Base-by-base conservation (phyloP, 2,329 filamentous ascomycete species). In the Orbilia javanica region DNA sequence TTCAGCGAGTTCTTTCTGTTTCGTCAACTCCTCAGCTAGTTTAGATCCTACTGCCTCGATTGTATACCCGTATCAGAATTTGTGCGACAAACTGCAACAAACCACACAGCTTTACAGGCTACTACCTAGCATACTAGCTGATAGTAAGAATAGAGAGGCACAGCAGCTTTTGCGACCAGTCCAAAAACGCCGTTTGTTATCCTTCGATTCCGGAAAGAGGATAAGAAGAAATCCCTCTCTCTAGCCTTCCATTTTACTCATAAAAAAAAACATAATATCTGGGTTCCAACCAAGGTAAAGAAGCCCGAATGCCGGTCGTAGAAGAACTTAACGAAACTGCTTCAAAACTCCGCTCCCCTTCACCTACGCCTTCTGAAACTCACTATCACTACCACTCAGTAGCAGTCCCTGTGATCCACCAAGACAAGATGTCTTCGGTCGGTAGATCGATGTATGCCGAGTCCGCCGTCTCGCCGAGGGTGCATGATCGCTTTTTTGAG, bases 301-400 rank as follows among this genome's bases (percentile, higher is more conserved):
- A 60, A 70, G 39, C 60, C 74, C 72, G 74, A 78, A 78, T 78
- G 74, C 74, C 74, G 74, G 67, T 72, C 68, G 63, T 78, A 71
- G 74, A 78, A 67, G 74, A 78, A n/a, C 67, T 78, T 29, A 53
- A 78, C 74, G 62, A 67, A 22, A 63, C 62, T 29, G 36, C 27
- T 62, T 42, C 62, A 22, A 44, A 29, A 42, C 44, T 29, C 48
- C 74, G 60, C 13, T 60, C 74, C 48, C 52, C 74, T n/a, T 78
- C 68, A 53, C 67, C 67, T 60, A 50, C 69, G 10, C 44, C 62
- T 46, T 63, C 74, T 53, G 74, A 64, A 7, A 78, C 68, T 36
- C 74, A 78, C 36, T 72, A 67, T 31, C 74, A 78, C 20, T 78
- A 78, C 50, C 74, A 78, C 46, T 78, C 74, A 15, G 62, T 72